These are phyloP conservation scores for Athelia sp. DNA, from an alignment of 1,284 basidiomycete genomes.

Conservation along the genomic window DNA sequence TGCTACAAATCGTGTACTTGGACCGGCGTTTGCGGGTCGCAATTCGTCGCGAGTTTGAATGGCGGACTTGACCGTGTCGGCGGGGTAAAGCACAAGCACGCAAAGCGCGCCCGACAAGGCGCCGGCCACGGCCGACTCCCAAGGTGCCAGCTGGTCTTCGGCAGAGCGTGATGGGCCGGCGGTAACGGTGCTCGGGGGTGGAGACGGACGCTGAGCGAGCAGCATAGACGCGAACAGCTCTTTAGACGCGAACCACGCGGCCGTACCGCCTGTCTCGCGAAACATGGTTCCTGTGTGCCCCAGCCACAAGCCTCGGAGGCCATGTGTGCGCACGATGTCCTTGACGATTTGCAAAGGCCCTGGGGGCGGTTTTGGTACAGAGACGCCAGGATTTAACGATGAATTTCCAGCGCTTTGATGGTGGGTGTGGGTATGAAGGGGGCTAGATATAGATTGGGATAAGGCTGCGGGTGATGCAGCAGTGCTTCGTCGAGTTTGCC, in stretches of 20 bases:
- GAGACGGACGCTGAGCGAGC: conserved; percentile 36
- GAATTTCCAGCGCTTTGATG: conserved; percentile 2
- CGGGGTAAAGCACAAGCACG: conserved; percentile 86
- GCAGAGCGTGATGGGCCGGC: conserved; percentile 2
- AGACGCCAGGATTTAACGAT: neutral
- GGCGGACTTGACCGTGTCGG: conserved; percentile 91
- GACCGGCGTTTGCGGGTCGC: conserved; percentile 37
- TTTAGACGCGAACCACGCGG: conserved; percentile 91
- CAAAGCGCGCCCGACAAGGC: conserved; percentile 86
- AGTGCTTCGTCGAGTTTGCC: conserved; percentile 1
- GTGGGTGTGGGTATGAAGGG: conserved; percentile 3
- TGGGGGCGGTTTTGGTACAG: conserved; percentile 24
- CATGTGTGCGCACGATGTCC: conserved; percentile 62
- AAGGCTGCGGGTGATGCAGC: conserved; percentile 2
- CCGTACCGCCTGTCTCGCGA: conserved; percentile 88
- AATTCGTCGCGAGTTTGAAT: conserved; percentile 95
- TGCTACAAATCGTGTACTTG: conserved; percentile 5
- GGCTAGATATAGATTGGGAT: conserved; percentile 5
- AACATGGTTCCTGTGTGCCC: conserved; percentile 95
- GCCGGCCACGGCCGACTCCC: conserved; percentile 84
- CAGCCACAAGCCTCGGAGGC: conserved; percentile 87
- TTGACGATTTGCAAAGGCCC: conserved; percentile 72
- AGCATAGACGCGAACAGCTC: conserved; percentile 69
- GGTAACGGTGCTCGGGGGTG: conserved; percentile 11
- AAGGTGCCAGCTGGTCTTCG: conserved; percentile 52